Base-by-base conservation (phyloP, 768 basidiomycete species). In the Hypholoma sublateritium region DNA sequence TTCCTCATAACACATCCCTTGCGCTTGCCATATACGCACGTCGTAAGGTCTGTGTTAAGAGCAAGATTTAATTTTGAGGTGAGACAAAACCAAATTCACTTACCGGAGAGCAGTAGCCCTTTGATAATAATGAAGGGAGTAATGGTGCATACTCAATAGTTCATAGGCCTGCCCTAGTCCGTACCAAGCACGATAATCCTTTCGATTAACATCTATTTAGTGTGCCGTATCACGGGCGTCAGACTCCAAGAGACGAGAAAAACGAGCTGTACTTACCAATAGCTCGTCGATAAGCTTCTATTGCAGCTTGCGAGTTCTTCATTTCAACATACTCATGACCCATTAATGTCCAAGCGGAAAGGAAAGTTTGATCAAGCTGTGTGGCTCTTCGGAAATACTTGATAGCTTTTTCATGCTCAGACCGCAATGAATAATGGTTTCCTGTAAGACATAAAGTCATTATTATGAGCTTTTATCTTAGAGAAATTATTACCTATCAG, bases 261-360 rank as follows among this genome's bases (percentile, higher is more conserved):
- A 24, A n/a, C 16, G 24, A 57, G 37, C 39, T 45, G 25, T n/a
- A 12, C 88, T 55, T 72, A 94, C 95, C 94, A 58, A 98, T 87
- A 51, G 97, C 97, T 67, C 95, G 84, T 53, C 97, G 85, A 72
- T 98, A 99, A 9, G 95, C 92, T 73, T 98, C 97, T 54, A 98
- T 97, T 14, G 97, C 96, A 2, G 97, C 97, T 77, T 98, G 95
- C 4, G 94, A 94, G 71, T 99, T 98, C 75, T 98, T 98, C 88
- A 97, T 88, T 74, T 99, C 97, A 43, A 99, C 91, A 65, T 91
- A 98, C 72, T 98, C 97, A 67, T 99, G 97, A 1, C 97, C 97
- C 93, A 99, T 95, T 60, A 99, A 75, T 4, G 96, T 98, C 97
- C 97, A 99, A 5, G 97, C 97, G 6, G 95, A 91, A 44, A 98